Percentiles rank a stretch among this genome's conserved stretches.
Evolutionary conservation across 192 early-diverging fungal species (phyloP).

Genomic region (Paraglomus occultum): DNA sequence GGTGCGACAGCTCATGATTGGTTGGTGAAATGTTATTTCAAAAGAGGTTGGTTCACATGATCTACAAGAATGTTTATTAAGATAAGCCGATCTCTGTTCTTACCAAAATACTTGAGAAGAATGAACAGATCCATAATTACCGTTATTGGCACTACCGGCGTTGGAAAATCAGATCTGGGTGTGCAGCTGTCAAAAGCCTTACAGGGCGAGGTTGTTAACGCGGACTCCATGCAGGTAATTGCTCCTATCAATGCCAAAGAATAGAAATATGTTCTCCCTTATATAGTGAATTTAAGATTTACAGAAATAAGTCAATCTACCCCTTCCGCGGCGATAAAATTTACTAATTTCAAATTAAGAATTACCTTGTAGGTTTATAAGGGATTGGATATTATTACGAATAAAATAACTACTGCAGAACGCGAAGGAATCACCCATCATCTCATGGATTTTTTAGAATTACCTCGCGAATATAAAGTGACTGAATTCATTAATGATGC

Average conservation of each 20-base stretch:
- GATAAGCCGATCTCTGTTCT: too few species aligned
- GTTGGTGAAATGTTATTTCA: too few species aligned
- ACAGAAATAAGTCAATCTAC: too few species aligned
- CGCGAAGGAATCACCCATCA: conserved; percentile 74
- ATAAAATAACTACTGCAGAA: conserved; percentile 83
- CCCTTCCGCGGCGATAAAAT: background rate
- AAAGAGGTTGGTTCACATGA: too few species aligned
- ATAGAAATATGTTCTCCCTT: background rate
- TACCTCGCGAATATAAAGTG: conserved; percentile 81
- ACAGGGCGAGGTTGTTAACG: conserved; percentile 89
- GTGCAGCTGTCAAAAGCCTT: conserved; percentile 82
- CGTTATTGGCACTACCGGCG: conserved; percentile 88
- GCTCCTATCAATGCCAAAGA: background rate
- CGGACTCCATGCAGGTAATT: conserved; percentile 88
- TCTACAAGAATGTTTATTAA: too few species aligned
- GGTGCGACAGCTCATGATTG: too few species aligned
- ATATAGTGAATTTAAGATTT: too few species aligned
- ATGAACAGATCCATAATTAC: conserved; percentile 49
- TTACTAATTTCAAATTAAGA: background rate
- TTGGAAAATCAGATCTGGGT: conserved; percentile 94
- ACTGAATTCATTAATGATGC: conserved; percentile 84
- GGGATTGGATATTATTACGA: conserved; percentile 90
- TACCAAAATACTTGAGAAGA: conserved; percentile 3
- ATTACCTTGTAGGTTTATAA: conserved; percentile 67
- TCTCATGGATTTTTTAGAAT: conserved; percentile 74